Conservation (phyloP, 305 asterid genomes). For the Fraxinus baroniana region DNA sequence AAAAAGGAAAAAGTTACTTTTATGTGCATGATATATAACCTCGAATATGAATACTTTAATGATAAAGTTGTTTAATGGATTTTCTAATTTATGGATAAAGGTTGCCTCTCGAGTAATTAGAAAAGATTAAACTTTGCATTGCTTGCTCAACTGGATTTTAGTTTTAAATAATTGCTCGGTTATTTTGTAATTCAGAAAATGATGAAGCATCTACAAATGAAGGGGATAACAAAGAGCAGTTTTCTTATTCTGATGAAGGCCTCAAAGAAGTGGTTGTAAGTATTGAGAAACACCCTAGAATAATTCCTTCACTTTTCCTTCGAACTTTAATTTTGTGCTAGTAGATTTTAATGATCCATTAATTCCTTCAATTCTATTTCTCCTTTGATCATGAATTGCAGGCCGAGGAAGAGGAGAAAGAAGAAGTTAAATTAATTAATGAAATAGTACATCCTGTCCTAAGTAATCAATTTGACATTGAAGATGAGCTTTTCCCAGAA, state of each 20-base stretch:
- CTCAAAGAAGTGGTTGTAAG: conserved; percentile 56
- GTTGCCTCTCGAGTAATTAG: neutral
- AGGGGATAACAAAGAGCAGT: conserved; percentile 43
- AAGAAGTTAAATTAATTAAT: conserved; percentile 81
- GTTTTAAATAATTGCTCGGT: conserved; percentile 4
- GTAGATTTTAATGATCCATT: neutral
- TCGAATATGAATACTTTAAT: neutral
- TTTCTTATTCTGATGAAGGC: conserved; percentile 40
- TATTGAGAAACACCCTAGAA: conserved; percentile 8
- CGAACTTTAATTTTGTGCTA: neutral
- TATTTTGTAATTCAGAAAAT: conserved; percentile 42
- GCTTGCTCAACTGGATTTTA: conserved; percentile 11
- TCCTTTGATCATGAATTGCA: conserved; percentile 23
- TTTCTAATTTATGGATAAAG: neutral
- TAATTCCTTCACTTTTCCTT: neutral
- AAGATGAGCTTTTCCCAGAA: conserved; percentile 73
- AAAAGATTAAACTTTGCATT: neutral
- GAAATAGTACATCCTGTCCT: conserved; percentile 58
- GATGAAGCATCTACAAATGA: conserved; percentile 39
- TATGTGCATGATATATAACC: neutral
- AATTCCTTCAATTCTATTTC: neutral
- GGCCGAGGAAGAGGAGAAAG: conserved; percentile 78
- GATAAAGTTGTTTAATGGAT: neutral
- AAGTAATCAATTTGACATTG: conserved; percentile 46
- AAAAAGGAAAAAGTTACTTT: neutral